Evolutionary conservation across 2,329 filamentous ascomycete species (phyloP).

Genomic region (Metarhizium album): DNA sequence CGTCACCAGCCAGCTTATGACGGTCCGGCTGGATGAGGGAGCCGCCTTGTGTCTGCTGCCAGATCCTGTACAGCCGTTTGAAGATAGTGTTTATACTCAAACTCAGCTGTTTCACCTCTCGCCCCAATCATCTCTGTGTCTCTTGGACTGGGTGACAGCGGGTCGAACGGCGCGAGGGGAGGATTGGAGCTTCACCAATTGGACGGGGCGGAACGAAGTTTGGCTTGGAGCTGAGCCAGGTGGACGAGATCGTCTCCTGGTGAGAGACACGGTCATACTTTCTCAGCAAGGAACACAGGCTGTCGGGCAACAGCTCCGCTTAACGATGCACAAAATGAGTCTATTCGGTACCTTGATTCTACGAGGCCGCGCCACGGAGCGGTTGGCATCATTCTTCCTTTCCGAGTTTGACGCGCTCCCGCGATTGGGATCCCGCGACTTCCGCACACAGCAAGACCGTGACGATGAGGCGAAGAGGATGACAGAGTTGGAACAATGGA

Average conservation of each 20-base stretch:
- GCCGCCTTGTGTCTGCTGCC: slow-evolving; percentile 61
- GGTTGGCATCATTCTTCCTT: slow-evolving; percentile 64
- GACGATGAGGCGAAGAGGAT: slow-evolving; percentile 23
- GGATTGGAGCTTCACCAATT: slow-evolving; percentile 72
- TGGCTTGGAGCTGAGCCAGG: slow-evolving; percentile 37
- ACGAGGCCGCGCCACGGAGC: slow-evolving; percentile 57
- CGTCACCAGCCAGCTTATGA: slow-evolving; percentile 47
- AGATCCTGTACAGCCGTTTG: slow-evolving; percentile 89
- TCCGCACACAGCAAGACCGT: slow-evolving; percentile 45
- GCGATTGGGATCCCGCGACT: slow-evolving; percentile 73
- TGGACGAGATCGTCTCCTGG: slow-evolving; percentile 48
- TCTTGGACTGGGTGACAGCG: slow-evolving; percentile 90
- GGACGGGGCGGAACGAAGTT: slow-evolving; percentile 83
- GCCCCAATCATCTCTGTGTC: slow-evolving; percentile 53
- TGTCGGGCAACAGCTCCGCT: slow-evolving; percentile 31
- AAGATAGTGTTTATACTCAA: slow-evolving; percentile 74
- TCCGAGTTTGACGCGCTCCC: slow-evolving; percentile 68
- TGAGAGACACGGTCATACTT: slow-evolving; percentile 78
- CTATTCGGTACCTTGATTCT: slow-evolving; percentile 81
- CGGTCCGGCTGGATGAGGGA: slow-evolving; percentile 36
- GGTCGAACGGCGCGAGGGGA: slow-evolving; percentile 79
- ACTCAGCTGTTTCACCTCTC: slow-evolving; percentile 62
- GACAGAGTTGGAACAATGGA: slow-evolving; percentile 40
- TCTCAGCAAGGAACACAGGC: slow-evolving; percentile 39
- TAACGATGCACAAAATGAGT: slow-evolving; percentile 63